Percentiles rank a stretch among this genome's conserved stretches.
Conservation (phyloP, 1,139 yeast species). For the Lodderomyces orthopsilosis region DNA sequence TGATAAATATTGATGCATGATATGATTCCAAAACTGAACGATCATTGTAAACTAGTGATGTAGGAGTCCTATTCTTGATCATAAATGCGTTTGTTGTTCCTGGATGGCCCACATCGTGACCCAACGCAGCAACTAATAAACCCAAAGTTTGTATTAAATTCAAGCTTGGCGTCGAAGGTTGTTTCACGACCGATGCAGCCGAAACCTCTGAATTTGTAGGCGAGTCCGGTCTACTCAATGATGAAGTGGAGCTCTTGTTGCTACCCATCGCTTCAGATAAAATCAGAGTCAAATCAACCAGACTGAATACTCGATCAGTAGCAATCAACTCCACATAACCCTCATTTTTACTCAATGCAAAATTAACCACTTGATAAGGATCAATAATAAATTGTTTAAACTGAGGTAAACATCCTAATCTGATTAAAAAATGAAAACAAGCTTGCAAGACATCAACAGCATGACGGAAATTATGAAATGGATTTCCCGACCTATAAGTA, state of each 20-base stretch:
- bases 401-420: conserved; percentile 46
- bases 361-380: conserved; percentile 18
- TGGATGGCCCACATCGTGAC: conserved; percentile 97
- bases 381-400: conserved; percentile 35
- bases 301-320: not conserved
- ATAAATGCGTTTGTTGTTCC: conserved; percentile 84
- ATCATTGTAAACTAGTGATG: conserved; percentile 60
- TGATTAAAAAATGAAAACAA: conserved; percentile 60
- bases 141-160: conserved; percentile 53
- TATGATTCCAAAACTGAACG: conserved; percentile 78
- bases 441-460: conserved; percentile 96
- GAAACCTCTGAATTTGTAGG: not conserved
- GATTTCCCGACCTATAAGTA: conserved; percentile 78
- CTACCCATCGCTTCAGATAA: not conserved
- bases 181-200: not conserved
- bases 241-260: not conserved
- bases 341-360: not conserved
- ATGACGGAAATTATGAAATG: conserved; percentile 93
- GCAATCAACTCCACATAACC: not conserved
- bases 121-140: conserved; percentile 77
- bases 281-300: not conserved
- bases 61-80: conserved; percentile 59
- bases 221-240: not conserved
- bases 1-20: conserved; percentile 70
- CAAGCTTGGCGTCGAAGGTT: conserved; percentile 18